phyloP scores from a whole-genome alignment of 495 filamentous ascomycete genomes.

The Lasiosphaeria hispida region DNA sequence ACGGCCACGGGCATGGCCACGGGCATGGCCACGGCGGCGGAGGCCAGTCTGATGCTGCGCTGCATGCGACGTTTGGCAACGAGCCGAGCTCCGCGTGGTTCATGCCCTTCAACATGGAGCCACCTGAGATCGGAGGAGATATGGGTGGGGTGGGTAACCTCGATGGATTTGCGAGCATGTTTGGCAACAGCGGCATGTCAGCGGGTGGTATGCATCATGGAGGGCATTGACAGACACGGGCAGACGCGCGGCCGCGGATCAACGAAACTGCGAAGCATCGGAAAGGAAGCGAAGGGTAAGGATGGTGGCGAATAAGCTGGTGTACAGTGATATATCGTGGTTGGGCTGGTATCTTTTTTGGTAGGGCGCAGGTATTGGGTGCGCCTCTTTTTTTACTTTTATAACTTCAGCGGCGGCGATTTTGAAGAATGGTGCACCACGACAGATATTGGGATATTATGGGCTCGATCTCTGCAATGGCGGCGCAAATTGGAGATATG shows the following conservation, averaged over 20 bases:
- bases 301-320: neutral
- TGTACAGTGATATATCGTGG: too few relatives aligned
- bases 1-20: constrained; percentile 8
- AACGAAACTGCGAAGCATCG: too few relatives aligned
- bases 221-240: constrained; percentile 14
- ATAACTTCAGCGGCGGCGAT: neutral
- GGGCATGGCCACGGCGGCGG: constrained; percentile 9
- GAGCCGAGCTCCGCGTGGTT: constrained; percentile 81
- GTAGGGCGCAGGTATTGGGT: neutral
- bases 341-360: neutral
- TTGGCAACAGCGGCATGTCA: constrained; percentile 27
- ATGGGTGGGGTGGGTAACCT: constrained; percentile 36
- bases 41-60: constrained; percentile 19
- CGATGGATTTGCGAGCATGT: constrained; percentile 41
- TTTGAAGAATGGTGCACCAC: too few relatives aligned
- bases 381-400: neutral
- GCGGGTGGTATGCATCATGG: constrained; percentile 28
- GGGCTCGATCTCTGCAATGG: neutral
- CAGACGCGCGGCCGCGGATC: neutral
- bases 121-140: constrained; percentile 58
- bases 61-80: constrained; percentile 29
- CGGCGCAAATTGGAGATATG: neutral
- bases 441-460: too few relatives aligned
- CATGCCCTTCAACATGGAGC: constrained; percentile 90
- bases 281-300: neutral